Percentiles rank a stretch among this genome's conserved stretches.
These are phyloP conservation scores for Leccinum griseonigrum DNA, from an alignment of 1,284 basidiomycete genomes.

Conservation along the genomic window DNA sequence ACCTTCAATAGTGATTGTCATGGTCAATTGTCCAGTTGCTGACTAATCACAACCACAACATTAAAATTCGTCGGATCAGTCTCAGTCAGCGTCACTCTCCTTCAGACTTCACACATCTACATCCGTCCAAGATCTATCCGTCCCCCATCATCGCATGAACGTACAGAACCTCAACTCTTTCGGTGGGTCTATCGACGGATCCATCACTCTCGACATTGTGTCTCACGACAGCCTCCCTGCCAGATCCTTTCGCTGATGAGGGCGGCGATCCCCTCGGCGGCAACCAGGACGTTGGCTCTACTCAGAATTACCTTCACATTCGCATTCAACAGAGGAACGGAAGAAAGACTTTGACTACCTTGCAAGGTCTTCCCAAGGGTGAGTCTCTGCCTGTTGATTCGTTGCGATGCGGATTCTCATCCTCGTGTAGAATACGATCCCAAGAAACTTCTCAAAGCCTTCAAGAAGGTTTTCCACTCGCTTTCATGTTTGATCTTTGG, in stretches of 20 bases:
- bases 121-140: slow-evolving; percentile 43
- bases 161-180: slow-evolving; percentile 84
- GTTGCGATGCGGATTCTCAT: slow-evolving; percentile 15
- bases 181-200: slow-evolving; percentile 47
- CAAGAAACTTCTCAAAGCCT: slow-evolving; percentile 98
- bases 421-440: slow-evolving; percentile 83
- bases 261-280: slow-evolving; percentile 77
- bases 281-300: slow-evolving; percentile 77
- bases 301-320: slow-evolving; percentile 89
- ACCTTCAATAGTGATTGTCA: slow-evolving; percentile 18
- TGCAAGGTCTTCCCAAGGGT: slow-evolving; percentile 96
- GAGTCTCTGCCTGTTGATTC: slow-evolving; percentile 24
- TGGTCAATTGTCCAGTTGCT: slow-evolving; percentile 11
- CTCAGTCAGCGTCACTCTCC: slow-evolving; percentile 15
- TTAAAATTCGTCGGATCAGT: slow-evolving; percentile 27
- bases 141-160: slow-evolving; percentile 75
- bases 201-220: slow-evolving; percentile 27
- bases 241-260: slow-evolving; percentile 94
- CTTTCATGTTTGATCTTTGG: slow-evolving; percentile 4
- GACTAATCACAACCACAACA: slow-evolving; percentile 24
- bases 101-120: slow-evolving; percentile 39
- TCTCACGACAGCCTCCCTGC: slow-evolving; percentile 13
- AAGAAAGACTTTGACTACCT: slow-evolving; percentile 96
- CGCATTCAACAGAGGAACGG: slow-evolving; percentile 99
- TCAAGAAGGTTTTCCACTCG: slow-evolving; percentile 81